Evolutionary conservation across 169 alveolate species (phyloP).

Genomic region (Eimeria necatrix): DNA sequence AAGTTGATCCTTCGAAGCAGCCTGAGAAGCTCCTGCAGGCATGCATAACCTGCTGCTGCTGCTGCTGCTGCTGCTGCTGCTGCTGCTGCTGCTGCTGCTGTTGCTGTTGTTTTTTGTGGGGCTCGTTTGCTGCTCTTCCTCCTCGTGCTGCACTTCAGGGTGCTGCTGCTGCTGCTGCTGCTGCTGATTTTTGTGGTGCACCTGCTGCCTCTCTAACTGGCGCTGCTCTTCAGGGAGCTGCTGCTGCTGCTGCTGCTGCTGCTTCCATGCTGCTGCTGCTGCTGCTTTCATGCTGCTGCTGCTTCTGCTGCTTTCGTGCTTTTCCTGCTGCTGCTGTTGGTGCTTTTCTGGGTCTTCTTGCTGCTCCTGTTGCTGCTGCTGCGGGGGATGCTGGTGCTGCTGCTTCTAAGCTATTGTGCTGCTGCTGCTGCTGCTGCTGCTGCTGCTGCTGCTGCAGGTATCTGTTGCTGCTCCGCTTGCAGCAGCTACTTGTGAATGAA

Average conservation of each 20-base stretch:
- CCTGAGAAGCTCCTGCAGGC: constrained; percentile 13
- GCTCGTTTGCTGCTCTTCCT: background rate
- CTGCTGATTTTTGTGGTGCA: background rate
- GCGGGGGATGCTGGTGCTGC: no score
- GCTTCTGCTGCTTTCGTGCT: no score
- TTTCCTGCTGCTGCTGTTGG: no score
- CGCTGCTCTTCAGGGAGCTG: constrained; percentile 37
- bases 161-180: constrained; percentile 6
- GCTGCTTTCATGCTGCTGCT: no score
- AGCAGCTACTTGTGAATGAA: no score
- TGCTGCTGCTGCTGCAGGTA: background rate
- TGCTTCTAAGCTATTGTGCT: no score
- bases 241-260: constrained; percentile 54
- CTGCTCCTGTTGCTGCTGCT: no score
- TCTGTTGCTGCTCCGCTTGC: constrained; percentile 2
- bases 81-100: constrained; percentile 16
- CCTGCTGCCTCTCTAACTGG: background rate
- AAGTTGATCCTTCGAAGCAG: background rate
- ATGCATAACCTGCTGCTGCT: background rate
- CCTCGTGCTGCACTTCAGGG: background rate
- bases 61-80: constrained; percentile 30
- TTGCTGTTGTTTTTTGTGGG: constrained; percentile 36
- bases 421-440: constrained; percentile 13
- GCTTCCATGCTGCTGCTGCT: no score
- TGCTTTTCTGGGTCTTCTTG: no score